A percentile compares a stretch with the other conserved stretches of the same genome.
Evolutionary conservation across 2,329 filamentous ascomycete genomes (phyloP).

Genomic region (Dactylellina parvicollis): DNA sequence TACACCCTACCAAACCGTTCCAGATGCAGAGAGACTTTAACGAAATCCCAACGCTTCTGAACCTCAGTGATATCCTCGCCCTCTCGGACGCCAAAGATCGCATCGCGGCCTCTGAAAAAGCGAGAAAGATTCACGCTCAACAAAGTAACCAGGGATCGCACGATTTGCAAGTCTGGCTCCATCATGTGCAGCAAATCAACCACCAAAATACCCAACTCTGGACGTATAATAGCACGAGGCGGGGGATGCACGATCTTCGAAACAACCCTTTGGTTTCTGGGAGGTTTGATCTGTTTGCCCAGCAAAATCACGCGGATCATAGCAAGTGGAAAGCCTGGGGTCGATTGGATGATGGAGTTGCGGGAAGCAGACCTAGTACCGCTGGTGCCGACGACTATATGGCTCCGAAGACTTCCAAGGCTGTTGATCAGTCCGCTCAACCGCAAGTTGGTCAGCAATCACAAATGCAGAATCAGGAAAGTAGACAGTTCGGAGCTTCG

Average conservation of each 20-base stretch:
- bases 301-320: constrained; percentile 9
- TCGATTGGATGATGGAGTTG: constrained; percentile 37
- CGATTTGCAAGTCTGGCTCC: constrained; percentile 49
- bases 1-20: constrained; percentile 28
- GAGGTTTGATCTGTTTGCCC: constrained; percentile 22
- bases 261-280: constrained; percentile 43
- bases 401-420: constrained; percentile 37
- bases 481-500: background rate
- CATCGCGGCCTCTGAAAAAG: constrained; percentile 49
- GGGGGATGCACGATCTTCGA: constrained; percentile 47
- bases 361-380: constrained; percentile 51
- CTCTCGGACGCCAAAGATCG: constrained; percentile 48
- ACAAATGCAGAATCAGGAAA: constrained; percentile 19
- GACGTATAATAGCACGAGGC: constrained; percentile 39
- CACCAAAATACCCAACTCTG: constrained; percentile 44
- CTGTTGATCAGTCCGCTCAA: background rate
- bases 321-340: constrained; percentile 42
- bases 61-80: constrained; percentile 49
- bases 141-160: constrained; percentile 28
- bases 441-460: constrained; percentile 5
- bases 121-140: constrained; percentile 40
- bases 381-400: constrained; percentile 43
- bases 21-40: constrained; percentile 38
- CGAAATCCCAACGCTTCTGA: constrained; percentile 46
- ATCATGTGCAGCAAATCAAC: constrained; percentile 44